Evolutionary conservation across 495 filamentous ascomycete species (phyloP).

Genomic region (Penicillium odoratum): DNA sequence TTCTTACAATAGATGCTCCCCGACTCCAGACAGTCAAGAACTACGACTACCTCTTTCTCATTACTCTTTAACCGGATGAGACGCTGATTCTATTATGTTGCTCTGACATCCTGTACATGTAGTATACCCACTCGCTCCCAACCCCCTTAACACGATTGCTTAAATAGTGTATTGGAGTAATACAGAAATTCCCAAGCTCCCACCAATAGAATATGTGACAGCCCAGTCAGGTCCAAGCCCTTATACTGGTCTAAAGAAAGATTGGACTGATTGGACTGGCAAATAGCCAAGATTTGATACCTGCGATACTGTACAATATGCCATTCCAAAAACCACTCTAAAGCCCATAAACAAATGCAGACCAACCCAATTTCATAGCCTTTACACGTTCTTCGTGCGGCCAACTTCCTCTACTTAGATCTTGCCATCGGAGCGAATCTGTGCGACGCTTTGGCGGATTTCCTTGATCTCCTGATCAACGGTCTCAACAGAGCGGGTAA

Average conservation of each 20-base stretch:
- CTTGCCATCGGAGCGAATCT: constrained; percentile 65
- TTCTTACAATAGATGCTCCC: too few species aligned
- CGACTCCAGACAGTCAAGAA: too few species aligned
- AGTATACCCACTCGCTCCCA: too few species aligned
- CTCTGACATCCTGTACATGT: too few species aligned
- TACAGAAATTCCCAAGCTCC: too few species aligned
- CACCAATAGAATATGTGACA: too few species aligned
- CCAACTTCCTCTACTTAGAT: constrained; percentile 63
- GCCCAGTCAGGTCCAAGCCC: background rate
- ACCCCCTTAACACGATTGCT: too few species aligned
- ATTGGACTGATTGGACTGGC: background rate
- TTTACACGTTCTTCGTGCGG: constrained; percentile 22
- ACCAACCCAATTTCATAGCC: constrained; percentile 1
- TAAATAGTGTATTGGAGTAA: too few species aligned
- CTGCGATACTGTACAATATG: constrained; percentile 27
- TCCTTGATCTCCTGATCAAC: constrained; percentile 37
- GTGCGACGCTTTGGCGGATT: constrained; percentile 52
- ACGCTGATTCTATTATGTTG: too few species aligned
- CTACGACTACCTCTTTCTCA: too few species aligned
- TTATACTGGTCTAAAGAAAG: background rate
- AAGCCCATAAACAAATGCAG: constrained; percentile 19
- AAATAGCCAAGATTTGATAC: constrained; percentile 8
- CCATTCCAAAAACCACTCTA: constrained; percentile 19
- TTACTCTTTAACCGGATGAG: too few species aligned
- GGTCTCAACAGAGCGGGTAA: constrained; percentile 35